Percentiles rank a stretch among this genome's conserved stretches.
Conservation (phyloP, 345 rosid genomes). For the Gossypium arboreum region DNA sequence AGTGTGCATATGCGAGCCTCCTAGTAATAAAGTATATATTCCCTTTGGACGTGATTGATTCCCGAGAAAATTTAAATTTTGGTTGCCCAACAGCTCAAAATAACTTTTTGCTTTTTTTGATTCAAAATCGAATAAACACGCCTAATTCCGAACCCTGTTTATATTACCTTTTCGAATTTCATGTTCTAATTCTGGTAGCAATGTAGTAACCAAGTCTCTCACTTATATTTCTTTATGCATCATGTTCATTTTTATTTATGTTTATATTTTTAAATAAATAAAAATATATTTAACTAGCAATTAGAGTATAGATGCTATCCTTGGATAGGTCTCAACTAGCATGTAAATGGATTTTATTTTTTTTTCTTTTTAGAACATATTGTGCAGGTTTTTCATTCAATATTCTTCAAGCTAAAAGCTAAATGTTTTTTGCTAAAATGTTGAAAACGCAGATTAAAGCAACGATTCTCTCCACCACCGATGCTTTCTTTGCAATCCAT, state of each 20-base stretch:
- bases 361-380: no score
- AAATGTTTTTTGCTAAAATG: background rate
- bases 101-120: background rate
- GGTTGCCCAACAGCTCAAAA: background rate
- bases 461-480: background rate
- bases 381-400: no score
- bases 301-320: no score
- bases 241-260: no score
- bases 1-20: background rate
- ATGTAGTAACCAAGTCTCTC: background rate
- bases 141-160: background rate
- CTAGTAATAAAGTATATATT: background rate
- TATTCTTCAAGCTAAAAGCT: background rate
- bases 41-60: background rate
- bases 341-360: no score
- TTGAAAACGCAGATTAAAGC: constrained; percentile 6
- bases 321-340: no score
- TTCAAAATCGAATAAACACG: background rate
- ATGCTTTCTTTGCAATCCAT: background rate
- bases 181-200: background rate
- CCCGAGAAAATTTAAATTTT: background rate
- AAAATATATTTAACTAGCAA: no score
- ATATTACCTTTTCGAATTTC: background rate
- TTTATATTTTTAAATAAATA: no score
- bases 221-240: no score